These are phyloP conservation scores for Nymphaea colorata DNA, from an alignment of 164 flowering plant species.

Conservation along the genomic window DNA sequence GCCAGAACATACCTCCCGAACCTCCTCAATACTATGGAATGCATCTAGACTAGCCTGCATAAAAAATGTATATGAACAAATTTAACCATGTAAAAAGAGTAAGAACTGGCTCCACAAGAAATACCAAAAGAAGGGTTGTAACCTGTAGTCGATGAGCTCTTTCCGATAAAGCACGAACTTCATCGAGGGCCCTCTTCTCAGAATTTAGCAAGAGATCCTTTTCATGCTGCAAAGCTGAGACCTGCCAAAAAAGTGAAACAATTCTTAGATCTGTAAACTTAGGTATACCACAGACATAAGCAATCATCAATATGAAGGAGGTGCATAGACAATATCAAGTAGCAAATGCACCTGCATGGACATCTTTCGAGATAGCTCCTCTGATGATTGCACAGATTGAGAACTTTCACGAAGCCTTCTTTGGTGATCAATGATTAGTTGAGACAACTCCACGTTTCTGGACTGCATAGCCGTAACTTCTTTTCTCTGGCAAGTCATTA, in stretches of 20 bases:
- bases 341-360: conserved; percentile 50
- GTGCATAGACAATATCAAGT: not conserved
- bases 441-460: conserved; percentile 85
- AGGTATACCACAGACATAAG: no score
- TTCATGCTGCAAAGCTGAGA: conserved; percentile 62
- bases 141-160: conserved; percentile 86
- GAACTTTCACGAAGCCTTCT: conserved; percentile 62
- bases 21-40: conserved; percentile 65
- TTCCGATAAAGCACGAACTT: conserved; percentile 66
- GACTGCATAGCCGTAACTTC: conserved; percentile 47
- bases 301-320: no score
- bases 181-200: conserved; percentile 81
- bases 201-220: conserved; percentile 62
- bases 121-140: not conserved
- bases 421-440: conserved; percentile 70
- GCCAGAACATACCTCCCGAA: conserved; percentile 46
- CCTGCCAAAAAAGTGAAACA: conserved; percentile 20
- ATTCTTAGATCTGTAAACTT: no score
- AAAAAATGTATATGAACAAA: not conserved
- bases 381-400: conserved; percentile 45
- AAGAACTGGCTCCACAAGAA: not conserved
- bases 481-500: conserved; percentile 32
- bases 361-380: conserved; percentile 65
- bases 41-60: conserved; percentile 77
- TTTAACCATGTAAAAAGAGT: conserved; percentile 2